Evolutionary conservation across 768 basidiomycete species (phyloP).

Genomic region (Pisolithus marmoratus): DNA sequence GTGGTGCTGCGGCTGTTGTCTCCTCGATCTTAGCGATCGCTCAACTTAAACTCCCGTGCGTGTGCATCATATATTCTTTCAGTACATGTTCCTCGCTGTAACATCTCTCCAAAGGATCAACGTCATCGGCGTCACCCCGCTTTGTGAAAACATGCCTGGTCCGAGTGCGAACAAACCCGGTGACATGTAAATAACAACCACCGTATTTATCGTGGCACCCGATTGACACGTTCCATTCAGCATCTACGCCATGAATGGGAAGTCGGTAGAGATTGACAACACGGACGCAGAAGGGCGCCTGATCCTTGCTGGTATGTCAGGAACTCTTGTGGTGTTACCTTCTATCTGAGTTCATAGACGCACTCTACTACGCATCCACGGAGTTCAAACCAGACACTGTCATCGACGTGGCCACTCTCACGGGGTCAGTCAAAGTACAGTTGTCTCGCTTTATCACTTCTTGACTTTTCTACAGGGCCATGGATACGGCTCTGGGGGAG

Average conservation of each 20-base stretch:
- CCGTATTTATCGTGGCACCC: background rate
- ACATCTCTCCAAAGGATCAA: slow-evolving; percentile 49
- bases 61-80: slow-evolving; percentile 3
- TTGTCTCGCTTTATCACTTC: background rate
- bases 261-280: slow-evolving; percentile 81
- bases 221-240: slow-evolving; percentile 28
- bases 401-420: slow-evolving; percentile 85
- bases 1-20: slow-evolving; percentile 76
- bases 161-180: slow-evolving; percentile 67
- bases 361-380: slow-evolving; percentile 76
- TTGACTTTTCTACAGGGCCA: slow-evolving; percentile 44
- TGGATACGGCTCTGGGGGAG: slow-evolving; percentile 69
- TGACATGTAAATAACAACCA: slow-evolving; percentile 53
- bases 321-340: background rate
- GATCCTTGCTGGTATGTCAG: slow-evolving; percentile 56
- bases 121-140: slow-evolving; percentile 63
- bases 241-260: slow-evolving; percentile 84
- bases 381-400: slow-evolving; percentile 76
- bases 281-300: slow-evolving; percentile 83
- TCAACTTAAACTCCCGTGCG: slow-evolving; percentile 73
- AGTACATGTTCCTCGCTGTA: background rate
- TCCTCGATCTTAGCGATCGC: slow-evolving; percentile 73
- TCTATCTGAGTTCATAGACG: slow-evolving; percentile 41
- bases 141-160: slow-evolving; percentile 85
- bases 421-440: slow-evolving; percentile 43